Conservation (phyloP, 2,329 filamentous ascomycete species). For the Colletotrichum tamarilloi region DNA sequence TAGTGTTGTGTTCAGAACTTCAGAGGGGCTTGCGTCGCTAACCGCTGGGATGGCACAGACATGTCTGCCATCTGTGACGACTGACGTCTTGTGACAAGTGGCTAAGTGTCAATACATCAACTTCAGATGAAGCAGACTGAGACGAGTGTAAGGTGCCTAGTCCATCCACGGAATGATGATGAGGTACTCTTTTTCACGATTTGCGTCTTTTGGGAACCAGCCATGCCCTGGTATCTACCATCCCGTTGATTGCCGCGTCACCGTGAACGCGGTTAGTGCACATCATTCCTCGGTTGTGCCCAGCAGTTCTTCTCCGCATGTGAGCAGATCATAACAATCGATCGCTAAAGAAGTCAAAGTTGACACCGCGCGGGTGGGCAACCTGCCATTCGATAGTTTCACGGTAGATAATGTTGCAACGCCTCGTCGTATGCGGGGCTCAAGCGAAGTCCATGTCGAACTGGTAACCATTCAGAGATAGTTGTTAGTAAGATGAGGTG, state of each 20-base stretch:
- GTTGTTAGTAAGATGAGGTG: background rate
- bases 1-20: too few relatives aligned
- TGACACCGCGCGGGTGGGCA: background rate
- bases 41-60: slow-evolving; percentile 8
- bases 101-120: slow-evolving; percentile 13
- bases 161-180: background rate
- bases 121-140: slow-evolving; percentile 31
- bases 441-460: background rate
- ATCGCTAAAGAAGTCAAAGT: background rate
- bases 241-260: background rate
- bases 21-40: background rate
- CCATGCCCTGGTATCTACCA: background rate
- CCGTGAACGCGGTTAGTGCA: background rate
- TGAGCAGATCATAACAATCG: background rate
- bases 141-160: slow-evolving; percentile 5
- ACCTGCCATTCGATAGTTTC: background rate
- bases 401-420: background rate
- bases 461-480: background rate
- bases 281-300: background rate
- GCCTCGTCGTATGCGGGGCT: background rate
- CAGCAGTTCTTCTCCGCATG: background rate
- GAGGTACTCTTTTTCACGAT: background rate
- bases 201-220: too few relatives aligned
- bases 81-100: slow-evolving; percentile 33
- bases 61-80: slow-evolving; percentile 23